Conservation (phyloP, 805 yeast species). For the Zygosaccharomyces siamensis region DNA sequence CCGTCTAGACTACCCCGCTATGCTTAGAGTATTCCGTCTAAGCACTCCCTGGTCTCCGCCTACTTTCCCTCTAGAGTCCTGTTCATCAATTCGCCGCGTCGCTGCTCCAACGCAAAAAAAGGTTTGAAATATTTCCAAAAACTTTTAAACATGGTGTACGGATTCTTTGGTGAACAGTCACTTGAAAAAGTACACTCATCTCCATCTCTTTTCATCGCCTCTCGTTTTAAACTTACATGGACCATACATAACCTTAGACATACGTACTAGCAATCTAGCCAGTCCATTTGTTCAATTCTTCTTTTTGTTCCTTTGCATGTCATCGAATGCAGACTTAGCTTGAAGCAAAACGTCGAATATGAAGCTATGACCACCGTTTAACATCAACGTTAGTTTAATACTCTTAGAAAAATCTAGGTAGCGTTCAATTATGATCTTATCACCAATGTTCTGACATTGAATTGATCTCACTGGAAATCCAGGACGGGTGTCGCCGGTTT, state of each 20-base stretch:
- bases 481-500: not conserved
- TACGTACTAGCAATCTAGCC: not conserved
- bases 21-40: not conserved
- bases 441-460: constrained; percentile 16
- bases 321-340: constrained; percentile 45
- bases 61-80: not conserved
- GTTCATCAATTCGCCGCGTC: too few relatives aligned
- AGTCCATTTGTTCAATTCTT: not conserved
- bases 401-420: constrained; percentile 39
- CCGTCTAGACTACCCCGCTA: not conserved
- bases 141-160: not conserved
- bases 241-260: too few relatives aligned
- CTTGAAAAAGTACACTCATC: not conserved
- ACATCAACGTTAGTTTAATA: constrained; percentile 40
- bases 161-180: not conserved
- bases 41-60: not conserved
- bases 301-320: constrained; percentile 11
- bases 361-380: constrained; percentile 57
- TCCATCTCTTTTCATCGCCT: not conserved
- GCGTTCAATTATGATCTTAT: constrained; percentile 24
- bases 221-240: not conserved
- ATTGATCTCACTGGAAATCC: constrained; percentile 6
- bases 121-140: not conserved
- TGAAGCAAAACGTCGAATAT: constrained; percentile 53
- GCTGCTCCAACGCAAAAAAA: not conserved